These are phyloP conservation scores for Calocera viscosa DNA, from an alignment of 768 basidiomycete genomes.

Conservation along the genomic window DNA sequence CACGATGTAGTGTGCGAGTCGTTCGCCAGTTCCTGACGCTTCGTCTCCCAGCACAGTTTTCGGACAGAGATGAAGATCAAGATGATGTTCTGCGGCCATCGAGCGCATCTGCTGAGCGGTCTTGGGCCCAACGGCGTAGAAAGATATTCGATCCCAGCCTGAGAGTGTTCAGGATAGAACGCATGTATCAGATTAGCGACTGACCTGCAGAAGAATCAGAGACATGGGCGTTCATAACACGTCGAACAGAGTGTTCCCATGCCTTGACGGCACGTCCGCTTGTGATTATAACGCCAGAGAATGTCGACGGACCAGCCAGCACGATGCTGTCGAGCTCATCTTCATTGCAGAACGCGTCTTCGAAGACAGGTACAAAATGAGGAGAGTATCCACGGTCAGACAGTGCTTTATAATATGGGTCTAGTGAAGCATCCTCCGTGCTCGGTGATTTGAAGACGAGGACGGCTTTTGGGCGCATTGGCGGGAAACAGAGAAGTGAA, in stretches of 20 bases:
- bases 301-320: slow-evolving; percentile 28
- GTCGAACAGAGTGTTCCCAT: slow-evolving; percentile 39
- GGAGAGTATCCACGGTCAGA: slow-evolving; percentile 37
- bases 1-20: slow-evolving; percentile 53
- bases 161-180: slow-evolving; percentile 20
- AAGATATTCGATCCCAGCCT: slow-evolving; percentile 48
- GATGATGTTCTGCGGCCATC: slow-evolving; percentile 20
- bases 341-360: slow-evolving; percentile 47
- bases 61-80: slow-evolving; percentile 19
- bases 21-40: slow-evolving; percentile 53
- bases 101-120: slow-evolving; percentile 41
- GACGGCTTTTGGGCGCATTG: slow-evolving; percentile 18
- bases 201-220: not conserved
- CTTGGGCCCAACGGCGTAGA: slow-evolving; percentile 65
- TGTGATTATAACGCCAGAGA: slow-evolving; percentile 60
- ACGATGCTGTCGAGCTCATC: slow-evolving; percentile 36
- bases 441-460: slow-evolving; percentile 33
- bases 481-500: not conserved
- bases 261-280: slow-evolving; percentile 68
- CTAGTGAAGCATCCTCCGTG: slow-evolving; percentile 26
- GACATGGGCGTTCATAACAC: not conserved
- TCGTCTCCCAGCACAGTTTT: slow-evolving; percentile 33
- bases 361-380: slow-evolving; percentile 56
- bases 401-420: slow-evolving; percentile 50
- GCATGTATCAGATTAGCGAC: slow-evolving; percentile 8